Evolutionary conservation across 257 asterid genomes (phyloP).

Genomic region (Ballota nigra): DNA sequence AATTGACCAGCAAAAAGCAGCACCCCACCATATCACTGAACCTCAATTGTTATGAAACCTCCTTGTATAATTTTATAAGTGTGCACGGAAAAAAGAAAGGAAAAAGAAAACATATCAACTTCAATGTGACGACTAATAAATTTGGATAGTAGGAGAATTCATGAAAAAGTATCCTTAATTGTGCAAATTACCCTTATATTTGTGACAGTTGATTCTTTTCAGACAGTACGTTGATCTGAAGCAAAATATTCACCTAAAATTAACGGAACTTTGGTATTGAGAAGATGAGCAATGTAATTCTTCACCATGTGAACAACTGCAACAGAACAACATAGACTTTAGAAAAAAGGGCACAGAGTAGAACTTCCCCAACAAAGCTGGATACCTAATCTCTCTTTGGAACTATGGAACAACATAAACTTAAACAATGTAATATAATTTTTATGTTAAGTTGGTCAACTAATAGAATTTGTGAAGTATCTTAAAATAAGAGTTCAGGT

Average conservation of each 20-base stretch:
- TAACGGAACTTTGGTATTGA: constrained; percentile 72
- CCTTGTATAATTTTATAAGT: background rate
- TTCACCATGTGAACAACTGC: constrained; percentile 84
- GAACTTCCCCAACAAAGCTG: background rate
- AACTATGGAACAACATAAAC: constrained; percentile 8
- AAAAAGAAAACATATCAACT: background rate
- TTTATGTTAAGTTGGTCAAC: background rate
- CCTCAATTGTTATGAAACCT: background rate
- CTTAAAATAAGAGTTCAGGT: background rate
- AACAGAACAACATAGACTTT: constrained; percentile 25
- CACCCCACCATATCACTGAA: background rate
- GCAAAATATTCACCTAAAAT: constrained; percentile 58
- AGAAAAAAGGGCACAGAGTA: constrained; percentile 7
- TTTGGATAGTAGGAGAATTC: constrained; percentile 1
- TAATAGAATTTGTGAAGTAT: background rate
- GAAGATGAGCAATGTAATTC: constrained; percentile 71
- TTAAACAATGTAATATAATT: background rate
- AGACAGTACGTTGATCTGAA: constrained; percentile 9
- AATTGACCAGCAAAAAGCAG: background rate
- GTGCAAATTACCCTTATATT: constrained; percentile 10
- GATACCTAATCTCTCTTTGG: background rate
- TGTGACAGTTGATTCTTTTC: constrained; percentile 4
- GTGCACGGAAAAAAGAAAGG: background rate
- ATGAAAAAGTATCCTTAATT: constrained; percentile 5
- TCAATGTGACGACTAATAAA: background rate